Conservation (phyloP, 2,329 filamentous ascomycete species). For the Curvularia eragrostidis region DNA sequence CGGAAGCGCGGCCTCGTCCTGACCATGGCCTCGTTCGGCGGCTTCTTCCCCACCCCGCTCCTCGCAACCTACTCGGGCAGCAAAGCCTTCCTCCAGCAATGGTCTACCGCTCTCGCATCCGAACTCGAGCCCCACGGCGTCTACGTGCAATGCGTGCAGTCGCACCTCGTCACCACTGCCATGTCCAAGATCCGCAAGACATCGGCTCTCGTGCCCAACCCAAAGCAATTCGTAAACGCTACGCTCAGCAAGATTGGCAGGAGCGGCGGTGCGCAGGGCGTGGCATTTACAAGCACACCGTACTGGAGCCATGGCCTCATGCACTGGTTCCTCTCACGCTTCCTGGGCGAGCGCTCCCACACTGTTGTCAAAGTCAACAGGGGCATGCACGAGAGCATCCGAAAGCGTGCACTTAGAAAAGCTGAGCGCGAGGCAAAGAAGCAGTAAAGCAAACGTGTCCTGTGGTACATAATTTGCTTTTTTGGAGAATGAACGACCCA, state of each 20-base stretch:
- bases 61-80: slow-evolving; percentile 96
- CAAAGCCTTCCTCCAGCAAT: slow-evolving; percentile 98
- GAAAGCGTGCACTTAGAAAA: slow-evolving; percentile 82
- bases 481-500: background rate
- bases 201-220: slow-evolving; percentile 78
- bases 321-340: slow-evolving; percentile 76
- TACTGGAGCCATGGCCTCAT: slow-evolving; percentile 92
- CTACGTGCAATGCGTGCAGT: slow-evolving; percentile 88
- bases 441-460: slow-evolving; percentile 27
- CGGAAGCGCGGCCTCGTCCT: slow-evolving; percentile 88
- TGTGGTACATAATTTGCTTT: background rate
- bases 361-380: slow-evolving; percentile 67
- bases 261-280: slow-evolving; percentile 76
- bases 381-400: slow-evolving; percentile 81
- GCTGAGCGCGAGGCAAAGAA: slow-evolving; percentile 82
- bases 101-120: slow-evolving; percentile 83
- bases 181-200: slow-evolving; percentile 95
- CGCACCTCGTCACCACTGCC: slow-evolving; percentile 90
- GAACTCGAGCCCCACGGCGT: slow-evolving; percentile 84
- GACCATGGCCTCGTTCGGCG: slow-evolving; percentile 97
- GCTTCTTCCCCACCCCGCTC: slow-evolving; percentile 87
- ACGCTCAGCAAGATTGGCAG: slow-evolving; percentile 81
- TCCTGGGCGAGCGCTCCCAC: slow-evolving; percentile 64
- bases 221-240: slow-evolving; percentile 80
- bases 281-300: slow-evolving; percentile 85